Evolutionary conservation across 257 asterid genomes (phyloP), one percentile per base, ranked within the genome.

Genomic region (Ilex asprella): DNA sequence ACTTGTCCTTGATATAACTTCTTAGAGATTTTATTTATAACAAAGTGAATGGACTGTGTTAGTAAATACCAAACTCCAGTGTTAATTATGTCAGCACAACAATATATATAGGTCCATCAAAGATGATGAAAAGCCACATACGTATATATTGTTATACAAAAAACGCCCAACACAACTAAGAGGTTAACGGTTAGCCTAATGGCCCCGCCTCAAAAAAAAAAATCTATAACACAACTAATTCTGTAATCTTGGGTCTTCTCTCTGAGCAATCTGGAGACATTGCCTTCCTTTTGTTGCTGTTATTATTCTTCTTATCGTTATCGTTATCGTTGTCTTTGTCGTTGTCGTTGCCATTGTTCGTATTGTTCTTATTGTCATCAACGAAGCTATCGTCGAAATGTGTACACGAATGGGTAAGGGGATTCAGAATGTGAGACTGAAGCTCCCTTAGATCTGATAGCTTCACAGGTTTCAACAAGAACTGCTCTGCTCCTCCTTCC

Each of bases 401-500:
- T 46, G 2, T 11, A 41, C 44, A 31, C 16, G 47, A 30, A 30
- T 14, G 41, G 30, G n/a, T 52, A 7, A 27, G 31, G 30, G 69
- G 51, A 31, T 64, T 41, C 27, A 21, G 27, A 6, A 46, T 7
- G 57, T 77, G 73, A 0, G 84, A 75, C 13, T 77, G 89, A 39
- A 82, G 72, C 67, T 77, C 79, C 67, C 70, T 75, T 30, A 82
- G 60, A 43, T 82, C 89, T 14, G 88, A 75, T 63, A 79, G 52
- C 31, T 78, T 80, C 55, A 82, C 86, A 3, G 89, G 89, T 30
- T 82, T 82, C 76, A 82, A 27, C n/a, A 82, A 71, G 68, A 79
- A 82, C 57, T 79, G 83, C 75, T 77, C 79, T 35, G 89, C 89
- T 39, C 86, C 89, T 63, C 80, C 89, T 73, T 82, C 89, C 71